A percentile compares a stretch with the other conserved stretches of the same genome.
Conservation (phyloP, 805 yeast species). For the Priceomyces castillae region DNA sequence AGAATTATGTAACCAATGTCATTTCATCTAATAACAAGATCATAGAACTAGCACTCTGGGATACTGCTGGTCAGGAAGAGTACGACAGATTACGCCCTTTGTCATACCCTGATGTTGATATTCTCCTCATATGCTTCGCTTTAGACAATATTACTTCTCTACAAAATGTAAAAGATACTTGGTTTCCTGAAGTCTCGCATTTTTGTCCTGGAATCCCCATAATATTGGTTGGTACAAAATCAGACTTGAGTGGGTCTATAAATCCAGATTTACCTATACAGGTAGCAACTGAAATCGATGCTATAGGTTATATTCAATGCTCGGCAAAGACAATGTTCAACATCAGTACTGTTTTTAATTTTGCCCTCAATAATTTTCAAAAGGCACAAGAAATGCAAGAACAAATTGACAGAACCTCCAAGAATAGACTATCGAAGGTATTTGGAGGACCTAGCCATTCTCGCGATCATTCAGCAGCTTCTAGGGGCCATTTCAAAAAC, state of each 20-base stretch:
- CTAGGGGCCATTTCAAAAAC: slow-evolving; percentile 37
- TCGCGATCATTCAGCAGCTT: slow-evolving; percentile 21
- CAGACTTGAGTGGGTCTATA: slow-evolving; percentile 48
- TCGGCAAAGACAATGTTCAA: slow-evolving; percentile 72
- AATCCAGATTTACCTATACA: slow-evolving; percentile 50
- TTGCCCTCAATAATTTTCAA: slow-evolving; percentile 49
- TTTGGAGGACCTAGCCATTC: slow-evolving; percentile 24
- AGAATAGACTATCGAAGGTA: slow-evolving; percentile 33
- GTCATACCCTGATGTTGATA: slow-evolving; percentile 74
- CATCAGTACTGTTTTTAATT: slow-evolving; percentile 64
- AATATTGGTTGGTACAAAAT: slow-evolving; percentile 77
- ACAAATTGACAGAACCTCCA: slow-evolving; percentile 31
- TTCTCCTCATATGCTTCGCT: slow-evolving; percentile 73
- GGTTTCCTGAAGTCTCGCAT: slow-evolving; percentile 86
- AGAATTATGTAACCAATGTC: slow-evolving; percentile 65
- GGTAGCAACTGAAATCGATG: slow-evolving; percentile 60
- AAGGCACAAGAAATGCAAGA: slow-evolving; percentile 34
- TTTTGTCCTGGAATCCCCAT: slow-evolving; percentile 81
- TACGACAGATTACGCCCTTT: slow-evolving; percentile 78
- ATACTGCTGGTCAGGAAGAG: slow-evolving; percentile 89
- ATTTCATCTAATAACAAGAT: slow-evolving; percentile 76
- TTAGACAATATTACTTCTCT: slow-evolving; percentile 61
- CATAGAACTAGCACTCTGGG: slow-evolving; percentile 76
- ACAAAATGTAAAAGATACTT: slow-evolving; percentile 69
- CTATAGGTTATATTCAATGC: slow-evolving; percentile 72